phyloP scores from a whole-genome alignment of 2,329 filamentous ascomycete species.

The Thelonectria rubi region DNA sequence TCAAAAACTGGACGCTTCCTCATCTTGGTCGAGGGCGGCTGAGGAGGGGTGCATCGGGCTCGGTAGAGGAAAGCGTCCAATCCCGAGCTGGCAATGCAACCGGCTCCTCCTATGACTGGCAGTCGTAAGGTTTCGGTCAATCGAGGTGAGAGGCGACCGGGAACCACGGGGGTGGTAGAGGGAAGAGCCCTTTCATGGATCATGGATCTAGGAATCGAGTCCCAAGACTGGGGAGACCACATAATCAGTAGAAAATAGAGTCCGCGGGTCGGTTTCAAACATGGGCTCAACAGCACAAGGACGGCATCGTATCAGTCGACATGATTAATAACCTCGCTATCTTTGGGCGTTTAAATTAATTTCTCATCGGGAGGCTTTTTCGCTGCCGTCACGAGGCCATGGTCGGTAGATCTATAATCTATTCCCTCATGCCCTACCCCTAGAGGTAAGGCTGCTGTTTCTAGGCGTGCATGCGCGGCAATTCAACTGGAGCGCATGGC shows the following conservation, averaged over 20 bases:
- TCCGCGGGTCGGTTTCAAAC: background rate
- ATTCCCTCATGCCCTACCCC: background rate
- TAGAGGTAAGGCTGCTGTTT: conserved; percentile 15
- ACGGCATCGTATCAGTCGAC: conserved; percentile 1
- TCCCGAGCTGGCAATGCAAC: background rate
- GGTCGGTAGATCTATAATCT: background rate
- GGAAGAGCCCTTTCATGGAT: conserved; percentile 5
- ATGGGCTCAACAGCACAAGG: background rate
- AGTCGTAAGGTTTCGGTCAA: conserved; percentile 25
- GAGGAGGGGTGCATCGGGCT: background rate
- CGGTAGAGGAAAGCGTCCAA: background rate
- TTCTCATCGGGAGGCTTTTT: background rate
- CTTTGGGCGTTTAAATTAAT: conserved; percentile 1
- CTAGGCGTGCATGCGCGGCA: conserved; percentile 17
- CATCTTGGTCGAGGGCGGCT: background rate
- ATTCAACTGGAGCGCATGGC: conserved; percentile 40
- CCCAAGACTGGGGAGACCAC: background rate
- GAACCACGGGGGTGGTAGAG: conserved; percentile 20
- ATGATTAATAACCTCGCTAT: conserved; percentile 5
- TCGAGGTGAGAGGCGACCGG: conserved; percentile 25
- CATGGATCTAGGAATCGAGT: conserved; percentile 19
- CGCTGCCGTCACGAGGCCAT: background rate
- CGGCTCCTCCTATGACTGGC: conserved; percentile 18
- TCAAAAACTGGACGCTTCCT: background rate
- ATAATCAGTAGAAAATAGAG: conserved; percentile 5